Percentiles rank a stretch among this genome's conserved stretches.
phyloP scores from a whole-genome alignment of 2,329 filamentous ascomycete genomes.

The Clathrospora elynae region DNA sequence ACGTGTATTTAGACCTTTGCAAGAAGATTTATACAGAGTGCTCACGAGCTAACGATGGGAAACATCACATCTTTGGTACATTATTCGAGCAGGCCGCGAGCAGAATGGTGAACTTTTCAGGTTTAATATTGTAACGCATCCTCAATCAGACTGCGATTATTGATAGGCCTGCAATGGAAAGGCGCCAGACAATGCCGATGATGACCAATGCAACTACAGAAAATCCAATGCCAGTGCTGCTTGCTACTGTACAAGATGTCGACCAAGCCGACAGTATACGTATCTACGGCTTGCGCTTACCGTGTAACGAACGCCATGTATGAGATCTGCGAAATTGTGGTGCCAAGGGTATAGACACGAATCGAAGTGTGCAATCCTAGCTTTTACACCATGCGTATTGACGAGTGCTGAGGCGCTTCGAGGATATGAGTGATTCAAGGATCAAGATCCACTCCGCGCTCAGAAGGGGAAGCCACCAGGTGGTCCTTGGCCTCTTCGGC shows the following conservation, averaged over 20 bases:
- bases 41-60: too few species aligned
- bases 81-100: too few species aligned
- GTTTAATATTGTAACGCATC: too few species aligned
- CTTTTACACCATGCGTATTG: background rate
- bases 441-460: too few species aligned
- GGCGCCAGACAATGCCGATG: slow-evolving; percentile 9
- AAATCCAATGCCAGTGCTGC: slow-evolving; percentile 18
- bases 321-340: slow-evolving; percentile 19
- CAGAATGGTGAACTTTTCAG: too few species aligned
- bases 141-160: too few species aligned
- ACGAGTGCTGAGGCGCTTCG: background rate
- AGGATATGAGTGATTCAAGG: too few species aligned
- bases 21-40: too few species aligned
- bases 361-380: slow-evolving; percentile 5
- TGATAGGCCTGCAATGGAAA: too few species aligned
- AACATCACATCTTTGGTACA: too few species aligned
- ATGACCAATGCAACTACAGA: too few species aligned
- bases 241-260: slow-evolving; percentile 8
- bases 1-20: too few species aligned
- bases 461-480: slow-evolving; percentile 42
- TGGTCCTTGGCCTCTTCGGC: slow-evolving; percentile 39
- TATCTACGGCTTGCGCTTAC: slow-evolving; percentile 31
- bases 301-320: slow-evolving; percentile 34
- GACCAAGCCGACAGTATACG: slow-evolving; percentile 17
- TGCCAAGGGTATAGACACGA: slow-evolving; percentile 30